phyloP scores from a whole-genome alignment of 1,139 yeast genomes.

The Barnettozyma hawaiiensis region DNA sequence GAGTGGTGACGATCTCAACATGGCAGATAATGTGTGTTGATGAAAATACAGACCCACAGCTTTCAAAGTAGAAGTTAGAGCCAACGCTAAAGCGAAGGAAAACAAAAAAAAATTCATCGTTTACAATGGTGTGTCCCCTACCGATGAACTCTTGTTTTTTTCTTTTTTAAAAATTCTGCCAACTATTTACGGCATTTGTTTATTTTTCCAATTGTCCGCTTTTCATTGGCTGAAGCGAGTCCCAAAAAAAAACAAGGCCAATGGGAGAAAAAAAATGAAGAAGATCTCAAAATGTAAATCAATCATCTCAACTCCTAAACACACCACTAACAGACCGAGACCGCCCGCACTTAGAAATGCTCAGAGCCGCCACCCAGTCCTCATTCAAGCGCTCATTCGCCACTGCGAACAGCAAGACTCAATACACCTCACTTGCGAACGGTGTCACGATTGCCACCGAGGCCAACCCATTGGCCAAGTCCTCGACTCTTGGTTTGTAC shows the following conservation, averaged over 20 bases:
- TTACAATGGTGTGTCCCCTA: neutral
- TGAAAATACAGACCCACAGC: too few relatives aligned
- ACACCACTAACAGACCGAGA: too few relatives aligned
- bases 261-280: too few relatives aligned
- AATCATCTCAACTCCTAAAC: too few relatives aligned
- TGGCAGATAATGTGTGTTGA: neutral
- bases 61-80: too few relatives aligned
- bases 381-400: constrained; percentile 36
- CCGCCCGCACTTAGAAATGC: constrained; percentile 20
- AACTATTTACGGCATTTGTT: neutral
- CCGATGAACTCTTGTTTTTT: too few relatives aligned
- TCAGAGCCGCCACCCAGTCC: constrained; percentile 20
- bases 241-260: constrained; percentile 5
- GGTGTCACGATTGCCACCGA: constrained; percentile 73
- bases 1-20: constrained; percentile 1
- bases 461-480: constrained; percentile 47
- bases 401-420: constrained; percentile 54
- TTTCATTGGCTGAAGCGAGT: constrained; percentile 22
- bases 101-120: neutral
- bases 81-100: neutral
- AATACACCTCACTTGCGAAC: constrained; percentile 64
- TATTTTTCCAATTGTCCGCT: constrained; percentile 22
- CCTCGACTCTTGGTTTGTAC: constrained; percentile 63
- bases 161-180: too few relatives aligned
- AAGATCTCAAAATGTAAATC: too few relatives aligned